Evolutionary conservation across 192 early-diverging fungal species (phyloP), one percentile per base, ranked within the genome.

Genomic region (Geranomyces variabilis): DNA sequence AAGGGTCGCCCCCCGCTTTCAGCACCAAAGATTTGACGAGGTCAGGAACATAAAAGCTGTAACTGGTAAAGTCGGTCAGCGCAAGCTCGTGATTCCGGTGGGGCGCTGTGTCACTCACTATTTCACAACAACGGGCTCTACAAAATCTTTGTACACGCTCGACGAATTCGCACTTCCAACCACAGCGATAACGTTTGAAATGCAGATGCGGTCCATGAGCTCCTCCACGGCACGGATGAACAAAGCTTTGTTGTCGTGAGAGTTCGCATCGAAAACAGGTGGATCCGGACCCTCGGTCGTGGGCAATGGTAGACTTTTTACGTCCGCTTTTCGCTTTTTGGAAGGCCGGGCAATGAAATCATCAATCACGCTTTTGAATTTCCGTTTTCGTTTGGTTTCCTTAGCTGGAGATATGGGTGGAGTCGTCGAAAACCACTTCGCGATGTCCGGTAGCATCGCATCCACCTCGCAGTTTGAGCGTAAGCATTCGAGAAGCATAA

Each of bases 61-160:
- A 72, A 61, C 70, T 72, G 34, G 9, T 10, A 62, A 0, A 33
- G 51, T 10, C 8, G 64, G 63, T 45, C n/a, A 53, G 51, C 36
- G 36, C 36, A 41, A 41, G 36, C 36, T 41, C 36, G 10, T 7
- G 51, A 53, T n/a, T 17, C 4, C 3, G 15, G 7, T 9, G 17
- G n/a, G 6, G 22, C 12, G 33, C 4, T 28, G 2, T 1, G 22
- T 21, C 15, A 72, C 70, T 72, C 29, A 72, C 70, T 72, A 64
- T 44, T 63, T 63, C 21, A 72, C 36, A 34, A 72, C 19, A 21
- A 72, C 51, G n/a, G 70, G 70, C 57, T 72, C 70, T 7, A 72
- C 61, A 43, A 72, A 72, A 8, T 60, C 36, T 34, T 63, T 72
- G 29, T 64, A n/a, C 59, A 72, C 29, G 12, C 21, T 22, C 10